Evolutionary conservation across 495 filamentous ascomycete species (phyloP), one percentile per base, ranked within the genome.

Genomic region (Neohortaea acidophila): DNA sequence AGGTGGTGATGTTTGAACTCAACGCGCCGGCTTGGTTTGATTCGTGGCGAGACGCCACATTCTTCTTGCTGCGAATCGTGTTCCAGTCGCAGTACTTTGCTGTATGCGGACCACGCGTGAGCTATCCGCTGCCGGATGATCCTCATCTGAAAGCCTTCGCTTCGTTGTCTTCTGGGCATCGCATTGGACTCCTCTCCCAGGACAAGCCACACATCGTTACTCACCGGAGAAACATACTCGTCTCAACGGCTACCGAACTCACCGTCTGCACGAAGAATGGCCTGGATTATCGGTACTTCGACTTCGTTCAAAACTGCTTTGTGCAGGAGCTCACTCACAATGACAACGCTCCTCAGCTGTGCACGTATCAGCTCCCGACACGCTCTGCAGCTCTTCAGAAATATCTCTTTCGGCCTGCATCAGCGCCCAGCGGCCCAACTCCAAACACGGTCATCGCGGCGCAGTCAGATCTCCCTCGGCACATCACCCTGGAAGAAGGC

Each of bases 1-100:
- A 69, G 38, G 56, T 67, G 0, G 59, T 60, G 0, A 63, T 79
- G 0, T 78, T 81, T 31, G 76, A 81, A 52, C 56, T 79, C 0
- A 25, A 44, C 8, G 51, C 66, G 0, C 73, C 75, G 4, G 8
- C 13, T 0, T 33, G 43, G 0, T 65, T 77, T 28, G 43, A 28
- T 9, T 31, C 49, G 7, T 83, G 75, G 77, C 59, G 77, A 2
- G 62, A 77, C 38, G 43, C 51, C 9, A 73, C 68, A 0, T 45
- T 59, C 0, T 55, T 47, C 15, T 38, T 79, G 24, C 41, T 71
- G 14, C 34, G 18, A 12, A 30, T 47, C 22, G 21, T 43, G 3
- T 23, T 36, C 11, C 18, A 43, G n/a, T 21, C 21, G 9, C 2
- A 27, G 17, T 17, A 36, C 21, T 6, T 12, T 17, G 9, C 14